Evolutionary conservation across 148 eudicot species (phyloP).

Genomic region (Arctostaphylos glauca): DNA sequence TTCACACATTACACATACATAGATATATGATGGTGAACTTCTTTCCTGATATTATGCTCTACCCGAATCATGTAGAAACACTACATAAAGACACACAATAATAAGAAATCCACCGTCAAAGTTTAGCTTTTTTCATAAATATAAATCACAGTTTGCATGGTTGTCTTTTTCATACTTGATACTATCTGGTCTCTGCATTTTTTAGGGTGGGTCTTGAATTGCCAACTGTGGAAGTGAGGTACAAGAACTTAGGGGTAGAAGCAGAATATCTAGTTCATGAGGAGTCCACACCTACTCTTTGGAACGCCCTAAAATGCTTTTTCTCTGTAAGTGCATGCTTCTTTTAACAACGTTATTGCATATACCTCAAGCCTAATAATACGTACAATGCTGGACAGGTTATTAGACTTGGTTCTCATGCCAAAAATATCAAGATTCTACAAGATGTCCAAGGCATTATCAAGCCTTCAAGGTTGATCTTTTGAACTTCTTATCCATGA

Average conservation of each 20-base stretch:
- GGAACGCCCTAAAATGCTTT: conserved; percentile 44
- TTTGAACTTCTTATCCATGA: not conserved
- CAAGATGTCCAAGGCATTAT: conserved; percentile 63
- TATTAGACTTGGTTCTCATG: not conserved
- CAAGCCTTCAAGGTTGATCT: conserved; percentile 67
- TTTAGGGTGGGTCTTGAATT: conserved; percentile 53
- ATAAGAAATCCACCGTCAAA: too few species aligned
- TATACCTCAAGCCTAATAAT: not conserved
- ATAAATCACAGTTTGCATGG: too few species aligned
- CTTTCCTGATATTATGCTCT: too few species aligned
- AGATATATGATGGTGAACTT: too few species aligned
- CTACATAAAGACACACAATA: too few species aligned
- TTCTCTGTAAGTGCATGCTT: conserved; percentile 57
- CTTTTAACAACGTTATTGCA: conserved; percentile 38
- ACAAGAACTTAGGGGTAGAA: conserved; percentile 27
- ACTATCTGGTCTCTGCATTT: too few species aligned
- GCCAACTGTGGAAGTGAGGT: conserved; percentile 57
- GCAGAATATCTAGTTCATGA: conserved; percentile 55
- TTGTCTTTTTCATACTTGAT: too few species aligned
- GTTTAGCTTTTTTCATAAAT: too few species aligned
- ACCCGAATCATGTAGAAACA: too few species aligned
- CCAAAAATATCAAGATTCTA: conserved; percentile 40
- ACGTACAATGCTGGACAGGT: too few species aligned
- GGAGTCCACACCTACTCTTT: conserved; percentile 63
- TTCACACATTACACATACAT: too few species aligned